A percentile compares a stretch with the other conserved stretches of the same genome.
phyloP scores from a whole-genome alignment of 2,329 filamentous ascomycete genomes.

The Fusarium udum region DNA sequence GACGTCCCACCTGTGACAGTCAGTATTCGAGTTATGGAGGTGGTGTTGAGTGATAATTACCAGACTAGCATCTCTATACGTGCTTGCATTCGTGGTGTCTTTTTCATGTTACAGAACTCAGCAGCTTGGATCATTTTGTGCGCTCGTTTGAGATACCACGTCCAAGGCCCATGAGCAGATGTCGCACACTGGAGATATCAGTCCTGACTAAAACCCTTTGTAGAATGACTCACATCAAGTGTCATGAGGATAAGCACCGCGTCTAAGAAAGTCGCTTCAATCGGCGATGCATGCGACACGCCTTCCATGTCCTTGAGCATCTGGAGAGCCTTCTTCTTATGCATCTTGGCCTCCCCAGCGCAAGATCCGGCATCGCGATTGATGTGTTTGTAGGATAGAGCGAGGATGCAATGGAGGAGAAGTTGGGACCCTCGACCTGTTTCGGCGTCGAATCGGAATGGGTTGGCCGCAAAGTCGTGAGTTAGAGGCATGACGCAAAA shows the following conservation, averaged over 20 bases:
- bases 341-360: background rate
- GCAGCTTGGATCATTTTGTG: background rate
- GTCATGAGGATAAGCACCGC: background rate
- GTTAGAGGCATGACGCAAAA: background rate
- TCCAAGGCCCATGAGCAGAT: background rate
- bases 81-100: background rate
- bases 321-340: background rate
- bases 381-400: background rate
- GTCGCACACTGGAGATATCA: background rate
- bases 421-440: background rate
- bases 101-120: background rate
- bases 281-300: background rate
- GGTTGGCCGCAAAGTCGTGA: background rate
- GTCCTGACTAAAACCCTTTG: background rate
- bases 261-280: background rate
- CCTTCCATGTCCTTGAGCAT: background rate
- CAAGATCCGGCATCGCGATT: background rate
- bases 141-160: background rate
- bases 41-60: accelerated
- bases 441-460: background rate
- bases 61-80: background rate
- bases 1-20: background rate
- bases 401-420: background rate
- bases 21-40: accelerated
- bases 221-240: background rate